phyloP scores from a whole-genome alignment of 2,329 filamentous ascomycete species.

The Neurospora crassa region DNA sequence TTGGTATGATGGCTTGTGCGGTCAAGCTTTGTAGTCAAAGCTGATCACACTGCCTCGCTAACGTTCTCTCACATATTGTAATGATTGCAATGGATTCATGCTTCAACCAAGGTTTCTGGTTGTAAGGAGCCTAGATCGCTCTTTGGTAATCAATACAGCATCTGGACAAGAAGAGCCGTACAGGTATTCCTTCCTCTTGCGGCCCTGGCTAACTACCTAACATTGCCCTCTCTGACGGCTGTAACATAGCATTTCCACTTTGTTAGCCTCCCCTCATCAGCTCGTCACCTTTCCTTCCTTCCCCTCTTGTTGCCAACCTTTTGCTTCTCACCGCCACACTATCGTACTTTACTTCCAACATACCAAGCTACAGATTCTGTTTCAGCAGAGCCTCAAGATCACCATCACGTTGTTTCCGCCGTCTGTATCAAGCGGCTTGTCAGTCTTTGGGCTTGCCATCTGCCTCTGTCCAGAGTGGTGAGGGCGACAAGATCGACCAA shows the following conservation, averaged over 20 bases:
- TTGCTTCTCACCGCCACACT: background rate
- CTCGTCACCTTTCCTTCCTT: background rate
- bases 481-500: background rate
- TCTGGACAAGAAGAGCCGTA: background rate
- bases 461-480: background rate
- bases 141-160: background rate
- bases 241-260: background rate
- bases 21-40: background rate
- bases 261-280: background rate
- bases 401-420: background rate
- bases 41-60: background rate
- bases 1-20: background rate
- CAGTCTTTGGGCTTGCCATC: background rate
- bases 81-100: background rate
- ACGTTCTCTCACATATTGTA: background rate
- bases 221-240: background rate
- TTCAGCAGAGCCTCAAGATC: background rate
- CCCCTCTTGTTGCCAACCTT: background rate
- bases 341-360: background rate
- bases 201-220: background rate
- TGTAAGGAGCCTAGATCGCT: background rate
- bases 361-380: background rate
- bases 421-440: background rate
- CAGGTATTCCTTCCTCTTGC: background rate
- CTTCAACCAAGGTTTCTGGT: background rate